Percentiles rank a stretch among this genome's conserved stretches.
Evolutionary conservation across 306 rosid genomes (phyloP).

Genomic region (Malus domestica): DNA sequence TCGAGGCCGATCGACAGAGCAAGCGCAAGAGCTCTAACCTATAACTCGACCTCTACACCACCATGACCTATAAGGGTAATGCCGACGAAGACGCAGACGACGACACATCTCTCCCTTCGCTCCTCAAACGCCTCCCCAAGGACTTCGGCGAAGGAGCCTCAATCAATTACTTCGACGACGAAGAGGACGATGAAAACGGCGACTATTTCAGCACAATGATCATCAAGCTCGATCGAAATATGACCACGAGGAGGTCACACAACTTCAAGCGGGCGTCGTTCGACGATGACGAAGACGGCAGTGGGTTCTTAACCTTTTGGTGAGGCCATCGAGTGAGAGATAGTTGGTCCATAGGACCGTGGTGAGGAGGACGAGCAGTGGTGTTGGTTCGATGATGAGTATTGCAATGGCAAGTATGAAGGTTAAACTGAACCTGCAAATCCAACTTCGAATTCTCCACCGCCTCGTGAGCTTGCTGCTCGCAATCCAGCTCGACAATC

Average conservation of each 20-base stretch:
- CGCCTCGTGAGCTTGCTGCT: slow-evolving; percentile 55
- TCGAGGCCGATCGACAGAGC: slow-evolving; percentile 19
- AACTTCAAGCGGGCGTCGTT: slow-evolving; percentile 18
- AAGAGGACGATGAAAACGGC: slow-evolving; percentile 21
- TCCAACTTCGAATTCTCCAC: slow-evolving; percentile 69
- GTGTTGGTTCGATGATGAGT: slow-evolving; percentile 53
- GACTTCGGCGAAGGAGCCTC: slow-evolving; percentile 90
- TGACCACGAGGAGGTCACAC: slow-evolving; percentile 30
- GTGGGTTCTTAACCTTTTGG: slow-evolving; percentile 58
- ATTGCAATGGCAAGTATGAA: slow-evolving; percentile 91
- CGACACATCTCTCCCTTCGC: slow-evolving; percentile 79
- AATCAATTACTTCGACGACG: slow-evolving; percentile 60
- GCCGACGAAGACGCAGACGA: slow-evolving; percentile 42
- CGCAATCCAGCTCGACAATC: slow-evolving; percentile 70
- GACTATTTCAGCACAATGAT: slow-evolving; percentile 70
- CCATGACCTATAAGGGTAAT: slow-evolving; percentile 66
- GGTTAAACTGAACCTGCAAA: slow-evolving; percentile 57
- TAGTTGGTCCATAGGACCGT: slow-evolving; percentile 56
- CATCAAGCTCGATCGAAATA: slow-evolving; percentile 47
- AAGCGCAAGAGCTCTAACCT: slow-evolving; percentile 12
- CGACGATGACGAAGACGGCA: slow-evolving; percentile 32
- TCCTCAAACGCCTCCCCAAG: slow-evolving; percentile 78
- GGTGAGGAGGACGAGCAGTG: slow-evolving; percentile 37
- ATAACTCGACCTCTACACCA: slow-evolving; percentile 51
- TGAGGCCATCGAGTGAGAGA: slow-evolving; percentile 48